These are phyloP conservation scores for Boletus sp. DNA, from an alignment of 768 basidiomycete species.

Conservation along the genomic window DNA sequence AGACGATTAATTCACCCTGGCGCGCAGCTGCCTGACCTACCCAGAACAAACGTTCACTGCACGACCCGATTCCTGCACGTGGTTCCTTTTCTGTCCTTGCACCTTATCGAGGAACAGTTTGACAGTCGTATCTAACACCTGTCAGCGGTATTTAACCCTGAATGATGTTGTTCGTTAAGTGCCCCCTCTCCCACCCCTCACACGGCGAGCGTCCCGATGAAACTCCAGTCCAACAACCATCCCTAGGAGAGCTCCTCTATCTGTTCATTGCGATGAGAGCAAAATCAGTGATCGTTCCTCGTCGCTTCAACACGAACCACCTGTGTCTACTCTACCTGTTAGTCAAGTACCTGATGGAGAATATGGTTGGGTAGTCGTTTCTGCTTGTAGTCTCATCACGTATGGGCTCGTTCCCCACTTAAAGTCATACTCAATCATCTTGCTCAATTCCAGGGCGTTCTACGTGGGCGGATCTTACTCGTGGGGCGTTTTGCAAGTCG, in stretches of 20 bases:
- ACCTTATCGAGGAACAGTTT: background rate
- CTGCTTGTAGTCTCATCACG: constrained; percentile 28
- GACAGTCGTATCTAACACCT: background rate
- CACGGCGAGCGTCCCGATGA: background rate
- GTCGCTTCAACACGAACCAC: background rate
- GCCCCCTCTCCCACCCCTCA: background rate
- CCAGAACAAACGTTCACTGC: background rate
- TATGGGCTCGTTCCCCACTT: constrained; percentile 5
- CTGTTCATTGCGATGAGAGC: background rate
- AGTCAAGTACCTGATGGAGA: constrained; percentile 28
- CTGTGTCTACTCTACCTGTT: background rate
- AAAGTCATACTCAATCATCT: background rate
- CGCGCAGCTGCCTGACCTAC: background rate
- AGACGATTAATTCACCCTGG: constrained; percentile 29
- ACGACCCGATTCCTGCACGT: background rate
- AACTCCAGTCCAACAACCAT: background rate
- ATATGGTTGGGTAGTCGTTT: constrained; percentile 34
- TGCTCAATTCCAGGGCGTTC: constrained; percentile 20
- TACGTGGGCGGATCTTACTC: constrained; percentile 26
- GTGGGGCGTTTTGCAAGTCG: constrained; percentile 32
- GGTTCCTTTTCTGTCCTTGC: background rate
- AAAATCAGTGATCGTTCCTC: background rate
- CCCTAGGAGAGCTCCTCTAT: background rate
- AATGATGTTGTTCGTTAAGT: background rate
- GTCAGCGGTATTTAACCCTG: background rate